Evolutionary conservation across 495 filamentous ascomycete species (phyloP).

Genomic region (Durotheca rogersii): DNA sequence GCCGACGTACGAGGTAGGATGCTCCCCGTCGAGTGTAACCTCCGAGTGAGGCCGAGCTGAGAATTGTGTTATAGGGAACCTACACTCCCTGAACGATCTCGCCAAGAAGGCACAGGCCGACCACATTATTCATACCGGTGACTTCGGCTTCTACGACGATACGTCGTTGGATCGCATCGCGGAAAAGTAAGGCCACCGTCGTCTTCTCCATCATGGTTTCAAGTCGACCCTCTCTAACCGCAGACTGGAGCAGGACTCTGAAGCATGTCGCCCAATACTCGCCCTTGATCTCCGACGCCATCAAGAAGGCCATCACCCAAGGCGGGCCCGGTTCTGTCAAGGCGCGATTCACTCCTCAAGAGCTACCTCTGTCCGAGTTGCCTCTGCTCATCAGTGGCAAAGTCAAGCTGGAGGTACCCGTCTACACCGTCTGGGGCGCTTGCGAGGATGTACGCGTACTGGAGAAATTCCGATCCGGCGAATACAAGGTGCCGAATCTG

Average conservation of each 20-base stretch:
- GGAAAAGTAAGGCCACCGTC: slow-evolving; percentile 77
- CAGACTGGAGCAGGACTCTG: slow-evolving; percentile 65
- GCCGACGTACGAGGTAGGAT: slow-evolving; percentile 92
- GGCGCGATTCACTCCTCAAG: slow-evolving; percentile 70
- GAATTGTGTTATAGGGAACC: slow-evolving; percentile 65
- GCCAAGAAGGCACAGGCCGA: slow-evolving; percentile 90
- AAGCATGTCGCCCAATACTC: slow-evolving; percentile 99
- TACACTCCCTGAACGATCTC: slow-evolving; percentile 93
- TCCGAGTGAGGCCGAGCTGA: slow-evolving; percentile 18
- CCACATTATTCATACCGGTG: slow-evolving; percentile 96
- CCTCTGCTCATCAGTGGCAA: slow-evolving; percentile 86
- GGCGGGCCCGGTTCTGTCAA: slow-evolving; percentile 68
- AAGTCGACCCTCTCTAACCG: slow-evolving; percentile 24
- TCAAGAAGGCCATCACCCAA: slow-evolving; percentile 78
- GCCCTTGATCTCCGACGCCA: slow-evolving; percentile 80
- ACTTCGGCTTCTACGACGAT: slow-evolving; percentile 99
- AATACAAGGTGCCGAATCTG: slow-evolving; percentile 97
- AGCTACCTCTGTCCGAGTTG: slow-evolving; percentile 93
- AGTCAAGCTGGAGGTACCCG: slow-evolving; percentile 88
- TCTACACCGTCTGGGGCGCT: slow-evolving; percentile 99
- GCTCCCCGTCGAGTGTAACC: background rate
- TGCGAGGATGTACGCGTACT: slow-evolving; percentile 98
- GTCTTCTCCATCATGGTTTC: background rate
- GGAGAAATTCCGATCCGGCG: slow-evolving; percentile 96
- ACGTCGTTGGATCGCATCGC: slow-evolving; percentile 95